Conservation (phyloP, 495 filamentous ascomycete genomes). For the Neurospora sp. region DNA sequence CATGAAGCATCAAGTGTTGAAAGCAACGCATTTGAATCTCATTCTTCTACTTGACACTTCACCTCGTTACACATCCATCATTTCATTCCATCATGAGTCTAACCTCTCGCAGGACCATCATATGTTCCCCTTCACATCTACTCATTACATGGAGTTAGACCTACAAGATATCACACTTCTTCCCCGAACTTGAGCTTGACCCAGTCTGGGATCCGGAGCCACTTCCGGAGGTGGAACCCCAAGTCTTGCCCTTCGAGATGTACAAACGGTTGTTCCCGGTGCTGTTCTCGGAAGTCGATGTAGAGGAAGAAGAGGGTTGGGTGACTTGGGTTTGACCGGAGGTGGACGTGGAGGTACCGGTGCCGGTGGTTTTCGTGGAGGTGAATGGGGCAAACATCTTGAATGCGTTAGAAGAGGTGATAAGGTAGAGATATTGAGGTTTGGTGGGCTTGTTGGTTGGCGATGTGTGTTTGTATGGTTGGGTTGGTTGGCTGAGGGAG, state of each 20-base stretch:
- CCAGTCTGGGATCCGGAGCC: not conserved
- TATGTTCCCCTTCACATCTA: not conserved
- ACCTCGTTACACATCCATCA: too few species aligned
- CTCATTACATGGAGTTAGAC: accelerated
- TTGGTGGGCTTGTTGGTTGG: too few species aligned
- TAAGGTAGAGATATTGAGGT: too few species aligned
- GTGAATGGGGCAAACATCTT: not conserved
- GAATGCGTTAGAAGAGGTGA: not conserved
- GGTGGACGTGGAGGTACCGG: not conserved
- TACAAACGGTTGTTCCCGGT: not conserved
- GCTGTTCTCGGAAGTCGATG: not conserved
- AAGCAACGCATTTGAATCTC: not conserved
- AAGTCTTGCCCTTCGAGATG: not conserved
- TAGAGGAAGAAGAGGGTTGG: not conserved
- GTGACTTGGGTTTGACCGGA: not conserved
- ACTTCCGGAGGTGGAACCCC: not conserved
- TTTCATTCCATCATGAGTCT: not conserved
- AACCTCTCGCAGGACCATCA: accelerated
- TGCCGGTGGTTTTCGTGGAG: not conserved
- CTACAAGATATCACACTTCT: not conserved
- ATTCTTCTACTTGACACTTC: not conserved
- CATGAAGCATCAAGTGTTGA: not conserved
- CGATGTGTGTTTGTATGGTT: too few species aligned
- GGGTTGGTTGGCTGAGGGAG: too few species aligned
- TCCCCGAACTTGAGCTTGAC: not conserved